Evolutionary conservation across 345 rosid species (phyloP), one percentile per base, ranked within the genome.

Genomic region (Hibiscus mutabilis): DNA sequence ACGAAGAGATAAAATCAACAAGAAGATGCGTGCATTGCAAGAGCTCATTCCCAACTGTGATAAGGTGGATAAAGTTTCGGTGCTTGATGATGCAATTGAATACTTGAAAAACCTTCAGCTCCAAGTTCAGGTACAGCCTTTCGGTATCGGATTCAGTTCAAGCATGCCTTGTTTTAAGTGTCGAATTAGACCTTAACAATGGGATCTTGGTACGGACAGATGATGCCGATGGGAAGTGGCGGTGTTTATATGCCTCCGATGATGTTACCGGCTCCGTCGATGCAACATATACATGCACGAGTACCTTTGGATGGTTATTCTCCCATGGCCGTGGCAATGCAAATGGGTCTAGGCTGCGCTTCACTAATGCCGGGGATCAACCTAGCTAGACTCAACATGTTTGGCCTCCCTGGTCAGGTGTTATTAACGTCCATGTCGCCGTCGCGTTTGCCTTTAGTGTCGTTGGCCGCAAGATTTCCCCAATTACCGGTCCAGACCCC

Each of bases 1-100:
- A 42, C 46, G 46, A 42, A 42, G 96, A 80, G 79, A 78, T 44
- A 77, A 86, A 62, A 82, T 93, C 83, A 84, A 87, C 78, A 75
- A 83, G 73, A 93, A 83, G 84, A 83, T 93, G 85, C 86, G 86
- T 7, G 78, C 77, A 61, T 72, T 93, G 70, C 88, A 85, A 35
- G 78, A 84, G 52, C 91, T 93, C 22, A 60, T 93, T 58, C 98
- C 98, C 37, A 88, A 89, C 52, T 86, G 90, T 73, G 70, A 79
- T 75, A 85, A 89, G 95, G 80, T 71, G 83, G 93, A 91, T 76
- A 84, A 75, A 82, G 88, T 80, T 74, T 82, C 93, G 3, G 71
- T 86, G 70, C 93, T 93, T 11, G 98, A 89, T 33, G 86, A 82
- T 42, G 81, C 94, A 18, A 91, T 94, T 56, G 88, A 86, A 61